Evolutionary conservation across 2,329 filamentous ascomycete species (phyloP).

Genomic region (Penicillium sp.): DNA sequence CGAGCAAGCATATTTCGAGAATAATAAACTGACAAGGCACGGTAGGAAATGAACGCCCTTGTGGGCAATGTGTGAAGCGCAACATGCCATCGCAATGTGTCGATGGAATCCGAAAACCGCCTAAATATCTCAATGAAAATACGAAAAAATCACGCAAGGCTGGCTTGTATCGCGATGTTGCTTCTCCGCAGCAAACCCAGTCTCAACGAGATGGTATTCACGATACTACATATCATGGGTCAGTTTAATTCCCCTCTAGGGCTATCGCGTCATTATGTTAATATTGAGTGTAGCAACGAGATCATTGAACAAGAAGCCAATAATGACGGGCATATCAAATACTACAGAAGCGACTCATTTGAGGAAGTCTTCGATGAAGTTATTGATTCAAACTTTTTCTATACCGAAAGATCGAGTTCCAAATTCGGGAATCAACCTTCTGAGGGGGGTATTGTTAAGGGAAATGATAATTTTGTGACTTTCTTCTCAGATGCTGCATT

Average conservation of each 20-base stretch:
- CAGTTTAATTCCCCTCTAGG: too few species aligned
- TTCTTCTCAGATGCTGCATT: background rate
- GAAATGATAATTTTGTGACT: background rate
- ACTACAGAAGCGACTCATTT: background rate
- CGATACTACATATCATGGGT: background rate
- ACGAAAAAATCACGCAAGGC: background rate
- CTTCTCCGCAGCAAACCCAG: background rate
- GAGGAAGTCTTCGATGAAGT: background rate
- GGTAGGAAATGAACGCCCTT: slow-evolving; percentile 16
- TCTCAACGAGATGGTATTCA: background rate
- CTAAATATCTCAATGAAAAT: slow-evolving; percentile 11
- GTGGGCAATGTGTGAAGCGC: slow-evolving; percentile 9
- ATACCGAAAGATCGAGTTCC: background rate
- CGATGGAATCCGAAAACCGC: slow-evolving; percentile 12
- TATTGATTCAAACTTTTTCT: slow-evolving; percentile 6
- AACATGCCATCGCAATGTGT: slow-evolving; percentile 8
- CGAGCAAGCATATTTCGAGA: background rate
- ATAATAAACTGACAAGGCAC: background rate
- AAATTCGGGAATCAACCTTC: background rate
- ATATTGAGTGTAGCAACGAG: background rate
- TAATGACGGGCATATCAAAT: background rate
- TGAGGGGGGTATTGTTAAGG: background rate
- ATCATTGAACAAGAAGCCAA: background rate
- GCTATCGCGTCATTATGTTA: background rate
- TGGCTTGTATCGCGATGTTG: background rate